Base-by-base conservation (phyloP, 2,329 filamentous ascomycete genomes). In the Clathrospora elynae region DNA sequence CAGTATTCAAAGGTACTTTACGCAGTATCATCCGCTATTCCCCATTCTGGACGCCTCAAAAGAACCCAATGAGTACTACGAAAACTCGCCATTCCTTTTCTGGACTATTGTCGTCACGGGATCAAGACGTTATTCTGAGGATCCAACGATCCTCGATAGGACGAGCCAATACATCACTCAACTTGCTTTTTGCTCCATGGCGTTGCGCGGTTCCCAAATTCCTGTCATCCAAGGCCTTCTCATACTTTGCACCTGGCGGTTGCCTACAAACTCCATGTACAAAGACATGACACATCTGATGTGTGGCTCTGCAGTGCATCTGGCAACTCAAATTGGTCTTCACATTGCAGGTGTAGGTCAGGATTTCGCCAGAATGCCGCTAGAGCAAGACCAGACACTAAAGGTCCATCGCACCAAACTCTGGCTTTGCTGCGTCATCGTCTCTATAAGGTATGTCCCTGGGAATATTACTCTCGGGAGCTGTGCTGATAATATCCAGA, bases 261-360 rank as follows among this genome's bases (percentile, higher is more conserved):
- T 73, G 18, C 71, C 71, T 6, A 68, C 71, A 8, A 71, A 70
- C 30, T 72, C 68, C 19, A 71, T 70, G 63, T 70, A 68, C 51
- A 70, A 70, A 28, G 70, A 72, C 32, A 66, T 68, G 46, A 69
- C 66, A n/a, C 64, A 68, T 42, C 59, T 71, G 11, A 59, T 73
- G 35, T 70, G 65, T 47, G 71, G 71, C 12, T 70, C 70, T 11
- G 70, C 71, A 20, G 57, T 72, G 3, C 69, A 73, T 43, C 50
- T 73, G 9, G 71, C 71, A 12, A 72, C 70, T 10, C 70, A 72
- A 42, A 71, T 71, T 33, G 71, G 71, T 4, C 55, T 73, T 5
- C 70, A 73, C 39, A 64, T 73, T 12, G 55, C 62, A 6, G 68
- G 69, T 7, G 61, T 68, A 2, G 68, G 67, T 10, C 71, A 73